Evolutionary conservation across 306 rosid genomes (phyloP).

Genomic region (Glycine latifolia): DNA sequence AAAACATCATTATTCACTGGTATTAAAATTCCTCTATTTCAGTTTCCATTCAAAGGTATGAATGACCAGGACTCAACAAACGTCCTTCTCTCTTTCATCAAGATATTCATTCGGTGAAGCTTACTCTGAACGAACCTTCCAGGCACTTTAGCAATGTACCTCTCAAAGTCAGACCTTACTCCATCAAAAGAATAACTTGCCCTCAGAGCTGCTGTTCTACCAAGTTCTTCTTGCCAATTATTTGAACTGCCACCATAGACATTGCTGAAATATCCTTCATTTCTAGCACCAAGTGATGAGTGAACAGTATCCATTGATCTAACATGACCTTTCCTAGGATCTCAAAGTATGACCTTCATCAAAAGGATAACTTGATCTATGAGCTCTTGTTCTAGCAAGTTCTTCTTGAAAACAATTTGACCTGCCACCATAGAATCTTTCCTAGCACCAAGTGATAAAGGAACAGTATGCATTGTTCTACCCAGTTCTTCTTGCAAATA

Average conservation of each 20-base stretch:
- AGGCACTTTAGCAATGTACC: conserved; percentile 16
- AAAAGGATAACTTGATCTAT: too few species aligned
- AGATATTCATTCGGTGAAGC: not conserved
- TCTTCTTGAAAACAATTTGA: too few species aligned
- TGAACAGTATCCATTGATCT: too few species aligned
- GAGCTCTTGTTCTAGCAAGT: too few species aligned
- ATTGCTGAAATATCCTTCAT: too few species aligned
- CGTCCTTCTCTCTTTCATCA: conserved; percentile 7
- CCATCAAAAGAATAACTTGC: conserved; percentile 15
- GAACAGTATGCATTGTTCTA: too few species aligned
- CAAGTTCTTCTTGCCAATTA: conserved; percentile 25
- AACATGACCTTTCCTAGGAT: too few species aligned
- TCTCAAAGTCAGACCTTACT: conserved; percentile 6
- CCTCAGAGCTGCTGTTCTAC: not conserved
- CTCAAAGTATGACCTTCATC: too few species aligned
- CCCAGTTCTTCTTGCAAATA: too few species aligned
- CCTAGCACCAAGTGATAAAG: too few species aligned
- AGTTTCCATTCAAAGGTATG: not conserved
- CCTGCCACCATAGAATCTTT: too few species aligned
- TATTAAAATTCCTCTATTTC: not conserved
- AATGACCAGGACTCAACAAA: conserved; percentile 1
- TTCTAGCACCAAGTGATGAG: too few species aligned
- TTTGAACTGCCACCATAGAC: conserved; percentile 22
- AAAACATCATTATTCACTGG: not conserved
- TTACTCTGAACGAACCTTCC: conserved; percentile 14